These are phyloP conservation scores for Solanum tarapatanum DNA, from an alignment of 257 asterid genomes.

Conservation along the genomic window DNA sequence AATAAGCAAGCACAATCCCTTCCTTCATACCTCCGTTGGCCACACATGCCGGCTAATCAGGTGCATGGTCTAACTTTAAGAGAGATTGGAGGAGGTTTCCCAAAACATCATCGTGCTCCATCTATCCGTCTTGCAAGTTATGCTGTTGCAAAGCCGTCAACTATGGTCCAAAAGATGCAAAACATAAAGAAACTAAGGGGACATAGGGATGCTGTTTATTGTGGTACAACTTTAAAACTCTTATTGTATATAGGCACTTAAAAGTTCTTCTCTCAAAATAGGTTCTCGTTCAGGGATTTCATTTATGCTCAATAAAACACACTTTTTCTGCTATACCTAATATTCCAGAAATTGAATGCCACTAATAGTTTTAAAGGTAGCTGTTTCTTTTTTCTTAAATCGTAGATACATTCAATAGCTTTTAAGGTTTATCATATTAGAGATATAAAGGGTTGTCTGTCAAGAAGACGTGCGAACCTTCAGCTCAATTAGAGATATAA, in stretches of 20 bases:
- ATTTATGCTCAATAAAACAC: background rate
- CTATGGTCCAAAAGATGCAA: slow-evolving; percentile 97
- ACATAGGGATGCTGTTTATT: slow-evolving; percentile 93
- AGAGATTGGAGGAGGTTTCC: slow-evolving; percentile 96
- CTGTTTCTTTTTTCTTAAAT: background rate
- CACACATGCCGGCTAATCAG: slow-evolving; percentile 92
- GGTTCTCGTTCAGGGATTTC: background rate
- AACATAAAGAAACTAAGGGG: slow-evolving; percentile 75
- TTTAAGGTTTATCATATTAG: background rate
- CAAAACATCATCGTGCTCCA: slow-evolving; percentile 92
- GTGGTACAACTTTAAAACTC: slow-evolving; percentile 45
- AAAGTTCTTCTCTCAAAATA: background rate
- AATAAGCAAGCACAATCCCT: slow-evolving; percentile 39
- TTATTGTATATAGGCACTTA: background rate
- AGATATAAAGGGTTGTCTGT: background rate
- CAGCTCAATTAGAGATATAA: background rate
- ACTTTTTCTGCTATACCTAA: background rate
- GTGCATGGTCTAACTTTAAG: slow-evolving; percentile 88
- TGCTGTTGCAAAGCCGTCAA: slow-evolving; percentile 94
- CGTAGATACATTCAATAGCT: background rate
- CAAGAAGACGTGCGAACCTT: background rate
- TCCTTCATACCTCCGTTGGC: slow-evolving; percentile 83
- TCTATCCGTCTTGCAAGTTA: slow-evolving; percentile 82
- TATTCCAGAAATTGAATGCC: background rate
- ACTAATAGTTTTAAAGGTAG: background rate